Percentiles rank a stretch among this genome's conserved stretches.
Evolutionary conservation across 1,139 yeast genomes (phyloP).

Genomic region (Hansenula lynferdii): DNA sequence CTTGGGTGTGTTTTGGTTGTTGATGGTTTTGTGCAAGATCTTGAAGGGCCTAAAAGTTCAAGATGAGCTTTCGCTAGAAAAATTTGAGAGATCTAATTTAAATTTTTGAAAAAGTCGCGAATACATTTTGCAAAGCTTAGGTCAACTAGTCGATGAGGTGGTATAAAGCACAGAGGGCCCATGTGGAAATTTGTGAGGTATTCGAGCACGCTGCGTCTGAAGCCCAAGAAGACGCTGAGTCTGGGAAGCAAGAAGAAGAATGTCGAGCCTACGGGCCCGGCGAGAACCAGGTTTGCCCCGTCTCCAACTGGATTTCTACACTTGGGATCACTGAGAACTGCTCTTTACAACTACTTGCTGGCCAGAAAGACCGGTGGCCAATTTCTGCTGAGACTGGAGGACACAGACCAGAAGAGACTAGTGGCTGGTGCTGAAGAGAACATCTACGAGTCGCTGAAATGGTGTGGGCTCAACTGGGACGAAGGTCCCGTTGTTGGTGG

Average conservation of each 20-base stretch:
- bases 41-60: no score
- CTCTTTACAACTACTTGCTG: constrained; percentile 78
- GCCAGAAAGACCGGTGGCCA: constrained; percentile 80
- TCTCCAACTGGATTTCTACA: constrained; percentile 96
- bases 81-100: no score
- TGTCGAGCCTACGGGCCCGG: constrained; percentile 53
- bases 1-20: no score
- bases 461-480: constrained; percentile 76
- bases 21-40: no score
- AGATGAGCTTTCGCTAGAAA: constrained; percentile 3
- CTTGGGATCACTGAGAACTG: constrained; percentile 89
- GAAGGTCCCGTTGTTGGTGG: constrained; percentile 70
- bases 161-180: no score
- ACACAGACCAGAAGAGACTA: constrained; percentile 80
- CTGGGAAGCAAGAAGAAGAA: constrained; percentile 21
- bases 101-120: no score
- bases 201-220: constrained; percentile 12
- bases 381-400: constrained; percentile 81
- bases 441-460: constrained; percentile 66
- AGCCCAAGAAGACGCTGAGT: constrained; percentile 18
- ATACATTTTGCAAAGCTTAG: no score
- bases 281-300: constrained; percentile 92
- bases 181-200: constrained; percentile 4
- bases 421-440: constrained; percentile 80
- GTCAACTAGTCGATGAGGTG: no score